Base-by-base conservation (phyloP, 495 filamentous ascomycete genomes). In the Penicillium robsamsonii region DNA sequence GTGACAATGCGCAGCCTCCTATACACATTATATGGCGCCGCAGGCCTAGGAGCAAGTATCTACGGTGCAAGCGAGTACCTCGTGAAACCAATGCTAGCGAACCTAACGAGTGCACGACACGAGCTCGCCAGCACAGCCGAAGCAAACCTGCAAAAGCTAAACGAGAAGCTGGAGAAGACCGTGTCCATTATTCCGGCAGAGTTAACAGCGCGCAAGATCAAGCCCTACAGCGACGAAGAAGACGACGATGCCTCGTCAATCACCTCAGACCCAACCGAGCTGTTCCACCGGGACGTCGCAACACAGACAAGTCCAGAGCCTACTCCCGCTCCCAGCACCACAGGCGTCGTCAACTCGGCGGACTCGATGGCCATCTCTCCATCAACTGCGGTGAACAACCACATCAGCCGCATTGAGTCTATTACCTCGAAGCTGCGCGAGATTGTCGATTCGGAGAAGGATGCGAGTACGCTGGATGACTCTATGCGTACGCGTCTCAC, bases 271-370 rank as follows among this genome's bases (percentile, higher is more conserved):
- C 89, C 90, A 0, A 88, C 89, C 2, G 90, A 95, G 67, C 84
- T 96, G 56, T 98, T 93, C 78, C 90, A 96, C 71, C 84, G 92
- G 12, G 93, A 97, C 61, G 79, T 91, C 42, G 91, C 87, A 24
- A 91, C 91, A 1, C 94, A 98, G 65, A 96, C 92, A 0, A 88
- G 85, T 0, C 84, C 83, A 0, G 62, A 70, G 4, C 64, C 74
- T 0, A 76, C 80, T 10, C 60, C 69, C 2, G 50, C 48, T 33
- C 71, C 69, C 0, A 25, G 24, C 1, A 20, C 67, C 3, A 31
- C 58, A n/a, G 35, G 13, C 18, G 38, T 53, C 8, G 55, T 59
- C 24, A 47, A 60, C 17, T 43, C 53, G 4, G 56, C 50, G 10
- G 57, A 63, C 30, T 50, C 13, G 38, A 37, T 46, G 12, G 24